Conservation (phyloP, 2,329 filamentous ascomycete genomes). For the Lasiodiplodia sp. region DNA sequence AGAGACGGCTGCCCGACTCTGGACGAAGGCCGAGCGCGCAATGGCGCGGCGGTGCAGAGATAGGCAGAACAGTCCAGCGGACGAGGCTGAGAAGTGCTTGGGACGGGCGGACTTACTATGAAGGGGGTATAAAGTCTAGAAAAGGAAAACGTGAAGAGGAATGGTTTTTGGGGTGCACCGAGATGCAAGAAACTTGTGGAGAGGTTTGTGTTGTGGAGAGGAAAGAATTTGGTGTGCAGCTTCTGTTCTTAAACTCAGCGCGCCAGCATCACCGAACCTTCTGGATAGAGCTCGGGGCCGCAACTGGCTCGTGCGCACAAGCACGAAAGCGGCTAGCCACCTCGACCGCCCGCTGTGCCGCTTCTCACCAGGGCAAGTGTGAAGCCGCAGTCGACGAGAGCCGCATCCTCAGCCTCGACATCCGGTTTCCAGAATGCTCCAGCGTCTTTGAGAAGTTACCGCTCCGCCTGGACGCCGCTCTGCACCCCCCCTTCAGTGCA, state of each 20-base stretch:
- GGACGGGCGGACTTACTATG: constrained; percentile 29
- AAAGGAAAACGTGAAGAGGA: constrained; percentile 27
- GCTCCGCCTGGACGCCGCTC: background rate
- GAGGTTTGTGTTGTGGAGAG: constrained; percentile 20
- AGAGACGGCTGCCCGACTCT: background rate
- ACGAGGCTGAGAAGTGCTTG: constrained; percentile 15
- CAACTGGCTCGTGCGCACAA: background rate
- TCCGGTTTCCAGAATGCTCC: constrained; percentile 27
- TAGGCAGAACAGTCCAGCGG: constrained; percentile 1
- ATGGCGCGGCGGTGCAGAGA: constrained; percentile 7
- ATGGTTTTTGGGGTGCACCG: background rate
- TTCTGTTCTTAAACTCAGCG: constrained; percentile 30
- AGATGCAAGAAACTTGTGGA: background rate
- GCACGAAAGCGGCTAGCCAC: constrained; percentile 20
- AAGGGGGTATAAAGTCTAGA: constrained; percentile 27
- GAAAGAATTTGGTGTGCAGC: constrained; percentile 22
- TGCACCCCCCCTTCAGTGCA: background rate
- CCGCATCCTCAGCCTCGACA: constrained; percentile 6
- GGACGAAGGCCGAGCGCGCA: background rate
- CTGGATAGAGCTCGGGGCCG: constrained; percentile 31
- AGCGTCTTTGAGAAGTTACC: background rate
- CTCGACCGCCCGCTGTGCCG: constrained; percentile 22
- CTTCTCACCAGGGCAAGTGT: constrained; percentile 20
- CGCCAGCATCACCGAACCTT: constrained; percentile 31
- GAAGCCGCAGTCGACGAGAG: background rate